phyloP scores from a whole-genome alignment of 805 yeast genomes.

The Ogataea degrootiae region DNA sequence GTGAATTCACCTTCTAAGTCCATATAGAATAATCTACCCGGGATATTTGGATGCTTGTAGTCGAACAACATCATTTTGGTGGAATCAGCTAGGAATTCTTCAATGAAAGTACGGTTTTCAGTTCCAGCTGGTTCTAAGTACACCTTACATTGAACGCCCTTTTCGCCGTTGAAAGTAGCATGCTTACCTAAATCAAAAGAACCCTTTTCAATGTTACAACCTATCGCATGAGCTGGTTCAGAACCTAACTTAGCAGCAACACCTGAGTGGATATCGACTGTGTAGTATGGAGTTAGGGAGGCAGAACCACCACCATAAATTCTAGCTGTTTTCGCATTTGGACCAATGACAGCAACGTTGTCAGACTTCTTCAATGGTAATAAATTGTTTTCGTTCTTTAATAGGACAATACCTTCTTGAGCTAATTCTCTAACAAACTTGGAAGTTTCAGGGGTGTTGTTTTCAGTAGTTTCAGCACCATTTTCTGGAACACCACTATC shows the following conservation, averaged over 20 bases:
- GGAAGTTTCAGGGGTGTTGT: slow-evolving; percentile 45
- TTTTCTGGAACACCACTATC: slow-evolving; percentile 38
- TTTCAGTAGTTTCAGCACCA: slow-evolving; percentile 33
- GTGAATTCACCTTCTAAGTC: slow-evolving; percentile 39
- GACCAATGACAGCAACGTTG: slow-evolving; percentile 51
- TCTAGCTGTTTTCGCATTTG: slow-evolving; percentile 44
- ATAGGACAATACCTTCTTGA: slow-evolving; percentile 49
- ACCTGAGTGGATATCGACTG: slow-evolving; percentile 5
- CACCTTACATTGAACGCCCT: slow-evolving; percentile 23
- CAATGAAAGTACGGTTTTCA: slow-evolving; percentile 18
- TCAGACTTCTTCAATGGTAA: slow-evolving; percentile 44
- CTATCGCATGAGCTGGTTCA: slow-evolving; percentile 26
- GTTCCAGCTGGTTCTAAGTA: slow-evolving; percentile 18
- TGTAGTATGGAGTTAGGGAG: slow-evolving; percentile 23
- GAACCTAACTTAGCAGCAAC: slow-evolving; percentile 16
- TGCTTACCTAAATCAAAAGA: slow-evolving; percentile 5
- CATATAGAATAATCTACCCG: slow-evolving; percentile 33
- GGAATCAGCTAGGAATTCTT: slow-evolving; percentile 14
- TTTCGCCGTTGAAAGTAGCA: slow-evolving; percentile 5
- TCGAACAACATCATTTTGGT: slow-evolving; percentile 19
- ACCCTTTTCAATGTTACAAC: slow-evolving; percentile 22
- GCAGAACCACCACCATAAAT: slow-evolving; percentile 63
- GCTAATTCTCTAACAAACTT: slow-evolving; percentile 40
- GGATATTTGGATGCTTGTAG: slow-evolving; percentile 22
- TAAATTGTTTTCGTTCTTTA: slow-evolving; percentile 44